Conservation (phyloP, 2,329 filamentous ascomycete species). For the Thielaviopsis punctulata region DNA sequence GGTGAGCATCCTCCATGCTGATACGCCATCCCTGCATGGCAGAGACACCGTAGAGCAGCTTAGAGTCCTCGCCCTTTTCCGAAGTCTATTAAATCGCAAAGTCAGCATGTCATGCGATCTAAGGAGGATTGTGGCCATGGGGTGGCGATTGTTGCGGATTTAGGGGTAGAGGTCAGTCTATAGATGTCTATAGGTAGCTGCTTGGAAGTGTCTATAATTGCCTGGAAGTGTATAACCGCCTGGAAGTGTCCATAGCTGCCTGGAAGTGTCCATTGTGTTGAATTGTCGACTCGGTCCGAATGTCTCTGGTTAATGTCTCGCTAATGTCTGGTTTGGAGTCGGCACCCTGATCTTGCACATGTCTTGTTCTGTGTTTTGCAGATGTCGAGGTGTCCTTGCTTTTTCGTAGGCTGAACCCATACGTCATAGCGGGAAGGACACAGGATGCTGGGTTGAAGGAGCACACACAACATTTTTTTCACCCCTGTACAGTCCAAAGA, state of each 20-base stretch:
- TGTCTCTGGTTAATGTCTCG: too few relatives aligned
- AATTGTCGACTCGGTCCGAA: neutral
- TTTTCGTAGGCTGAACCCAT: neutral
- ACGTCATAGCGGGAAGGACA: neutral
- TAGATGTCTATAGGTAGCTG: too few relatives aligned
- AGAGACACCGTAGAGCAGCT: conserved; percentile 82
- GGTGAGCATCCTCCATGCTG: conserved; percentile 97
- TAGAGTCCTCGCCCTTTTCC: conserved; percentile 78
- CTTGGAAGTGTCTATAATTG: too few relatives aligned
- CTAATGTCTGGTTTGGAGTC: too few relatives aligned
- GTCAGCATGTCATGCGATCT: conserved; percentile 1
- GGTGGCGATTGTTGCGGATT: neutral
- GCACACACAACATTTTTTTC: neutral
- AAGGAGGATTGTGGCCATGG: neutral
- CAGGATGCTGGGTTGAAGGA: neutral
- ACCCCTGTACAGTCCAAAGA: neutral
- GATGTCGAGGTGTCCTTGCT: neutral
- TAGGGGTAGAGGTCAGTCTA: neutral
- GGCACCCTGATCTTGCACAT: too few relatives aligned
- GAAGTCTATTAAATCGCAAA: conserved; percentile 47
- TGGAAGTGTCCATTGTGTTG: too few relatives aligned
- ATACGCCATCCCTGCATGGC: conserved; percentile 99
- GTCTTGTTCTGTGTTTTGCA: neutral
- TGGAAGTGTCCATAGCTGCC: too few relatives aligned
- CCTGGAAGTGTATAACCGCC: too few relatives aligned